These are phyloP conservation scores for Hygrophorus pudorinus DNA, from an alignment of 768 basidiomycete species.

Conservation along the genomic window DNA sequence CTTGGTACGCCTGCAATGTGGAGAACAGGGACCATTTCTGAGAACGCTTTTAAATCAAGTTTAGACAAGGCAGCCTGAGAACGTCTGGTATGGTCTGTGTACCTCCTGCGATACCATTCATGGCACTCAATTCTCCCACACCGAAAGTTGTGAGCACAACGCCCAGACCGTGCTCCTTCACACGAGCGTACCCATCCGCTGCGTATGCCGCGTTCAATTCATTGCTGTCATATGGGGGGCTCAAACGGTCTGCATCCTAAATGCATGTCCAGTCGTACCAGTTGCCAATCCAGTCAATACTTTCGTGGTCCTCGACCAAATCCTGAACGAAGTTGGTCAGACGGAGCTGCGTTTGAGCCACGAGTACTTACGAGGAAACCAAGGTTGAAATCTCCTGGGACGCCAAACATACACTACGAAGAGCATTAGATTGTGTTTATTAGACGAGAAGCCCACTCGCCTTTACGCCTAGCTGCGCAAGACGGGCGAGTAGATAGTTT, in stretches of 20 bases:
- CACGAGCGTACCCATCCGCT: conserved; percentile 86
- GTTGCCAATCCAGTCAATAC: conserved; percentile 81
- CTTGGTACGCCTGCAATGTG: conserved; percentile 83
- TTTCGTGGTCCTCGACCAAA: conserved; percentile 68
- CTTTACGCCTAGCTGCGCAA: conserved; percentile 55
- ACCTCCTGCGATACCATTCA: conserved; percentile 78
- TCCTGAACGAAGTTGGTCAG: conserved; percentile 37
- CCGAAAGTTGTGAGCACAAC: conserved; percentile 82
- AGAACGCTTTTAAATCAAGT: conserved; percentile 38
- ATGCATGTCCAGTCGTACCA: conserved; percentile 33
- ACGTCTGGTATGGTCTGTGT: conserved; percentile 7
- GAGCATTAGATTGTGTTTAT: neutral
- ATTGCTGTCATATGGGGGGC: conserved; percentile 44
- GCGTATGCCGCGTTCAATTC: conserved; percentile 87
- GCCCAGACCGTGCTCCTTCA: conserved; percentile 65
- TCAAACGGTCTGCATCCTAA: neutral
- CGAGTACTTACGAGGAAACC: conserved; percentile 14
- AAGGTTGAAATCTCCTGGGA: conserved; percentile 85
- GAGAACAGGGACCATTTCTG: conserved; percentile 85
- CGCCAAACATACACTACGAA: conserved; percentile 65
- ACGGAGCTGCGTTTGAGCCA: neutral
- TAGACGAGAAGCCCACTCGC: conserved; percentile 23
- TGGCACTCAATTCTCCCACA: conserved; percentile 87
- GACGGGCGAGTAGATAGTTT: conserved; percentile 50
- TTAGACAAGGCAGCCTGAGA: neutral